A percentile compares a stretch with the other conserved stretches of the same genome.
Evolutionary conservation across 228 moss, liverwort and hornwort genomes (phyloP).

Genomic region (Sphagnum magellanicum): DNA sequence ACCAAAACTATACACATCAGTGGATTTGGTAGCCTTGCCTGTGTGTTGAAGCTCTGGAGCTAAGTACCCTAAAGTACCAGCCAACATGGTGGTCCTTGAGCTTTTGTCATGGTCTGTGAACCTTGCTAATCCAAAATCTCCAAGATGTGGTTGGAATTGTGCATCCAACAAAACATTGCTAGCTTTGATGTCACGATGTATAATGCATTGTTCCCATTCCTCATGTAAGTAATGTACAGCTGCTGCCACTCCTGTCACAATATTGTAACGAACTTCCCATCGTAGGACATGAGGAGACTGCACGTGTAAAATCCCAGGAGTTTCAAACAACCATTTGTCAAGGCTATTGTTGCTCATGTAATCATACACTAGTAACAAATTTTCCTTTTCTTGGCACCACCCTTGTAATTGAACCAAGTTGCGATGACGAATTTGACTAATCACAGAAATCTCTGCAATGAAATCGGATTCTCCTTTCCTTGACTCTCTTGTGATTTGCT

Average conservation of each 20-base stretch:
- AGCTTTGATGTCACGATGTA: constrained; percentile 26
- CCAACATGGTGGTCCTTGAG: neutral
- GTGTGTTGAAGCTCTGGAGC: constrained; percentile 18
- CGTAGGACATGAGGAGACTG: neutral
- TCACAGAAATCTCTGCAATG: constrained; percentile 9
- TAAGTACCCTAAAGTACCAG: constrained; percentile 10
- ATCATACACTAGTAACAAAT: constrained; percentile 17
- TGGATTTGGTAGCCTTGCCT: constrained; percentile 18
- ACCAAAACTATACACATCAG: constrained; percentile 34
- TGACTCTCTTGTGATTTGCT: constrained; percentile 7
- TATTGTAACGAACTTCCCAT: constrained; percentile 16
- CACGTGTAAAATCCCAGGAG: neutral
- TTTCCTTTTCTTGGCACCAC: constrained; percentile 10
- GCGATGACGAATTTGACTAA: constrained; percentile 12
- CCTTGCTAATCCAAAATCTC: constrained; percentile 28
- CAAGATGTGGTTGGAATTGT: constrained; percentile 15
- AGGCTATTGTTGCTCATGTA: constrained; percentile 13
- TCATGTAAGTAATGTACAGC: constrained; percentile 19
- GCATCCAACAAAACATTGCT: constrained; percentile 22
- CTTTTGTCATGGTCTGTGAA: constrained; percentile 16
- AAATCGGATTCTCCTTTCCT: constrained; percentile 14
- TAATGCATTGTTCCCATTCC: constrained; percentile 11
- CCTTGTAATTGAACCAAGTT: constrained; percentile 21
- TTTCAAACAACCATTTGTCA: constrained; percentile 12
- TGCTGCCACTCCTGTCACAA: constrained; percentile 16